phyloP scores from a whole-genome alignment of 176 grass and related monocot genomes.

The Oryza nivara region DNA sequence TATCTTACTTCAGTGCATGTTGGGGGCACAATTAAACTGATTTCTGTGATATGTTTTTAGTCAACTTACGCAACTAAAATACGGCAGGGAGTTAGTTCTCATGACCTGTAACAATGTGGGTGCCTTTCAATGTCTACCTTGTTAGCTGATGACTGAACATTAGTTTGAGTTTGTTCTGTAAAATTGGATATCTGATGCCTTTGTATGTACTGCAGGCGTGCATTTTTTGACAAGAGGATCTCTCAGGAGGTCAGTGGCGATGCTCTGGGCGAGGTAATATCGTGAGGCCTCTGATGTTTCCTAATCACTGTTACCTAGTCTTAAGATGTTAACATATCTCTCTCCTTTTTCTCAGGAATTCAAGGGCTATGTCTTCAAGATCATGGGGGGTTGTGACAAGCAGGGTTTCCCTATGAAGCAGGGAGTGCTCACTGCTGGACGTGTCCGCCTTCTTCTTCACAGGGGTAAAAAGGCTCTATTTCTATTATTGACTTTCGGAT shows the following conservation, averaged over 20 bases:
- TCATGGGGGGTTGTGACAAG: conserved; percentile 94
- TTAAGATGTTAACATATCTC: conserved; percentile 9
- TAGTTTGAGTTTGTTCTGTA: neutral
- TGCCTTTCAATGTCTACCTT: neutral
- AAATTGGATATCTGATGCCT: neutral
- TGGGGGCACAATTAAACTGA: neutral
- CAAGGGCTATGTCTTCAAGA: conserved; percentile 88
- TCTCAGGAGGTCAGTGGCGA: conserved; percentile 80
- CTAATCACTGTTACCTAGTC: neutral
- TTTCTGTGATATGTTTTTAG: neutral
- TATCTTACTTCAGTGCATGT: neutral
- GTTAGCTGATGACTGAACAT: neutral
- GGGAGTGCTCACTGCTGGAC: conserved; percentile 77
- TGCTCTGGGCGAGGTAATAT: conserved; percentile 74
- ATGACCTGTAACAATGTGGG: neutral
- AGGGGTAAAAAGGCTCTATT: conserved; percentile 57
- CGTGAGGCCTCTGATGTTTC: neutral
- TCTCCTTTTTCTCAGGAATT: conserved; percentile 56
- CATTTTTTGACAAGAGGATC: conserved; percentile 87
- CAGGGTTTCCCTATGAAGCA: conserved; percentile 98
- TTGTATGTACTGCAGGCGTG: conserved; percentile 50
- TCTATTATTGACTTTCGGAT: neutral
- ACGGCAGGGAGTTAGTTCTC: too few species aligned
- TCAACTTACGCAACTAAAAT: neutral
- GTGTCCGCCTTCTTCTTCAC: conserved; percentile 84